Percentiles rank a stretch among this genome's conserved stretches.
phyloP scores from a whole-genome alignment of 257 asterid genomes.

The Nicotiana tomentosiformis region DNA sequence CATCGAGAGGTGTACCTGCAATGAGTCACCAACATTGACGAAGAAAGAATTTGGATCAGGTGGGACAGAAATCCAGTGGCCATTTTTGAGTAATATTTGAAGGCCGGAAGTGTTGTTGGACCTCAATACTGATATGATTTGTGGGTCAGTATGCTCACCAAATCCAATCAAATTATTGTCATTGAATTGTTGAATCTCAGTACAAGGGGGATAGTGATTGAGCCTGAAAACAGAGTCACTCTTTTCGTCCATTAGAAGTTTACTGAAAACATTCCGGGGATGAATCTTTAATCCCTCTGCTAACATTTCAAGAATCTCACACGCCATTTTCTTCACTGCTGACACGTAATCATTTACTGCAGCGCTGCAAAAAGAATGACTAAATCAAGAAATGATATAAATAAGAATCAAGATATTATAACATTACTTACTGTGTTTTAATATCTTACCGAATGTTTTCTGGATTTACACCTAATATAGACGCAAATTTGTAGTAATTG shows the following conservation, averaged over 20 bases:
- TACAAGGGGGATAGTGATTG: slow-evolving; percentile 68
- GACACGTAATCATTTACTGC: slow-evolving; percentile 32
- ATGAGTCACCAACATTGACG: slow-evolving; percentile 73
- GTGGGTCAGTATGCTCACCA: slow-evolving; percentile 88
- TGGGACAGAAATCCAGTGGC: slow-evolving; percentile 65
- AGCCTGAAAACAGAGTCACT: slow-evolving; percentile 61
- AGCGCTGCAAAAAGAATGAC: slow-evolving; percentile 11
- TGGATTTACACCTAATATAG: slow-evolving; percentile 52
- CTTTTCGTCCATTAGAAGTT: slow-evolving; percentile 48
- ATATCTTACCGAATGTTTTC: slow-evolving; percentile 43
- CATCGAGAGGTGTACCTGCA: slow-evolving; percentile 50
- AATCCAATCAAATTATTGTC: slow-evolving; percentile 49
- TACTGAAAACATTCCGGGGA: slow-evolving; percentile 34
- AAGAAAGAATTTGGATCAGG: slow-evolving; percentile 75
- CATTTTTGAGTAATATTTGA: slow-evolving; percentile 57
- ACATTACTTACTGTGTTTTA: background rate
- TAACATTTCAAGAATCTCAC: slow-evolving; percentile 47
- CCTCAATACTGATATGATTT: slow-evolving; percentile 71
- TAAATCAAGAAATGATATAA: too few species aligned
- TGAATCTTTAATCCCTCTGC: slow-evolving; percentile 52
- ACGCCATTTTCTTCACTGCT: slow-evolving; percentile 54
- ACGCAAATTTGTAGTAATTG: slow-evolving; percentile 33
- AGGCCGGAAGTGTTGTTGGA: slow-evolving; percentile 78
- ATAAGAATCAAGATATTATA: background rate
- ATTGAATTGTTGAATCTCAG: slow-evolving; percentile 26